These are phyloP conservation scores for Euphorbia lathyris DNA, from an alignment of 345 rosid species.

Conservation along the genomic window DNA sequence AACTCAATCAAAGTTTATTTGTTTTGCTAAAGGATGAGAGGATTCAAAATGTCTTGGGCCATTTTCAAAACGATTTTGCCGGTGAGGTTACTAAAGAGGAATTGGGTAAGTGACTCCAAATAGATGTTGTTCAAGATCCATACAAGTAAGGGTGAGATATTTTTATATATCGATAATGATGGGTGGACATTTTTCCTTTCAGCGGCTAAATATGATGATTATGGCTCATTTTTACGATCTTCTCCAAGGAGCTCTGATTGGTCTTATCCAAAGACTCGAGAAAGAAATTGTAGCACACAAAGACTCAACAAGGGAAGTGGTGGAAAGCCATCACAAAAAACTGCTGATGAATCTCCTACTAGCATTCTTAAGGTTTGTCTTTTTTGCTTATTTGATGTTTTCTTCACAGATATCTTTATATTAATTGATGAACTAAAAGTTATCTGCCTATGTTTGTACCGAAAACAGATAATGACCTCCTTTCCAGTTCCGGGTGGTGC, in stretches of 20 bases:
- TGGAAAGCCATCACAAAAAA: slow-evolving; percentile 26
- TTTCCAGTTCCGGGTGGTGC: slow-evolving; percentile 42
- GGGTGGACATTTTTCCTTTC: slow-evolving; percentile 24
- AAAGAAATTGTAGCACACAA: slow-evolving; percentile 24
- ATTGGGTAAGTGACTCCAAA: slow-evolving; percentile 77
- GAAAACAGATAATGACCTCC: slow-evolving; percentile 67
- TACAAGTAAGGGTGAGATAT: background rate
- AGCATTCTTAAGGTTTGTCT: slow-evolving; percentile 62
- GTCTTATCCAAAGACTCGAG: slow-evolving; percentile 36
- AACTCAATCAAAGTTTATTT: slow-evolving; percentile 24
- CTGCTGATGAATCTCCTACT: slow-evolving; percentile 44
- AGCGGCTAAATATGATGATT: slow-evolving; percentile 58
- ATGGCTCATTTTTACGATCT: slow-evolving; percentile 71
- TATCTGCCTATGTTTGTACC: slow-evolving; percentile 10
- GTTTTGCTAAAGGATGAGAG: slow-evolving; percentile 57
- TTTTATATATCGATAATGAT: slow-evolving; percentile 12
- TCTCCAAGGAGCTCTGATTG: slow-evolving; percentile 16
- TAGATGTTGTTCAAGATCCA: slow-evolving; percentile 6
- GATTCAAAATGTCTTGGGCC: slow-evolving; percentile 61
- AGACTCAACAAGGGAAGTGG: slow-evolving; percentile 39
- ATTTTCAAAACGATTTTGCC: slow-evolving; percentile 54
- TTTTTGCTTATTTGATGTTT: slow-evolving; percentile 20
- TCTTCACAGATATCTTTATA: background rate
- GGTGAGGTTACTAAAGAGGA: slow-evolving; percentile 45
- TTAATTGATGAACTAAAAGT: background rate